Base-by-base conservation (phyloP, 2,329 filamentous ascomycete genomes). In the Tolypocladium inflatum region DNA sequence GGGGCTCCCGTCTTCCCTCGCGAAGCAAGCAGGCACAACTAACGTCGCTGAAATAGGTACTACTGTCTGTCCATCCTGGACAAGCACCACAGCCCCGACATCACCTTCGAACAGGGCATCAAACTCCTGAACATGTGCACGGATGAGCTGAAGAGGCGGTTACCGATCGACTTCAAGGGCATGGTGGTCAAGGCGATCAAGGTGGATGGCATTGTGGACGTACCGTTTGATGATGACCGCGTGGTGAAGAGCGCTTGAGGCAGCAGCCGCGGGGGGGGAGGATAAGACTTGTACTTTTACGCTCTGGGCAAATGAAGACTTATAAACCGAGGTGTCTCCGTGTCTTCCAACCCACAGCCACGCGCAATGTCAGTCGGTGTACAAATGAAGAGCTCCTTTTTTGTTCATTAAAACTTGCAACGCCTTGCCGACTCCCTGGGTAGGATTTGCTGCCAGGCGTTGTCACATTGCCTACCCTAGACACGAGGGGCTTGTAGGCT, bases 151-250 rank as follows among this genome's bases (percentile, higher is more conserved):
- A 96, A 97, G 84, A 86, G 94, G 73, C 85, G 95, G 76, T 84
- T 99, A 80, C 94, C 94, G 60, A 92, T 99, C 71, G 94, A 99
- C 74, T 99, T 97, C 84, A 99, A 99, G 82, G 94, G 94, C 43
- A 90, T 96, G 86, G 70, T 82, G 56, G 92, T 99, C 68, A 97
- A 97, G 82, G 89, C 91, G 41, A 86, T 99, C 68, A 96, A 91
- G 62, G 96, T 95, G 78, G 91, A 97, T 66, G 94, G 95, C 13
- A 88, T 99, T 62, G 79, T 84, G 66, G 90, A 94, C 67, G 83
- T 95, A 67, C 85, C 90, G 63, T 95, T 91, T 72, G 88, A 93
- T 71, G 90, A 96, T 71, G 87, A 89, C 76, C 86, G 85, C 74
- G 76, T 87, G 59, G 85, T 88, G 42, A 83, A 82, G 73, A 75